Percentiles rank a stretch among this genome's conserved stretches.
Conservation (phyloP, 2,329 filamentous ascomycete genomes). For the Ophiognomonia clavigignenti-juglandacearum region DNA sequence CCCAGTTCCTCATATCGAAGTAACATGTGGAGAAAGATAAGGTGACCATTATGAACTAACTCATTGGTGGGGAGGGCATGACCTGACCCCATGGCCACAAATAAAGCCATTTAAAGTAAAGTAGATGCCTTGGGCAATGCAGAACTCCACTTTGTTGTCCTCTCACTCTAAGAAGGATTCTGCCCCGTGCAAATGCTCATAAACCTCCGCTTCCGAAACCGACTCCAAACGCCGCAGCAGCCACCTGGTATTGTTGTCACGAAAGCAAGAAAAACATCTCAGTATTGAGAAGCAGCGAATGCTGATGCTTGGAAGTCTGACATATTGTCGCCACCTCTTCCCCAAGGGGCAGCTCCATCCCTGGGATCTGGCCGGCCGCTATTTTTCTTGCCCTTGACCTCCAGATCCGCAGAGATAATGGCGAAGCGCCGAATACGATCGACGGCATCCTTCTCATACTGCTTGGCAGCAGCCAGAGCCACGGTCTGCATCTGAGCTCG, state of each 20-base stretch:
- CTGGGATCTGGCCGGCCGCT: background rate
- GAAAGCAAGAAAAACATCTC: background rate
- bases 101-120: too few relatives aligned
- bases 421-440: constrained; percentile 75
- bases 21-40: too few relatives aligned
- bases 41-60: too few relatives aligned
- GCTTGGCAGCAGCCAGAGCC: constrained; percentile 61
- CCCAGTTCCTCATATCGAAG: too few relatives aligned
- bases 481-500: constrained; percentile 66
- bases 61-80: too few relatives aligned
- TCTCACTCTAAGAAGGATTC: background rate
- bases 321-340: constrained; percentile 1
- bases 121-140: background rate
- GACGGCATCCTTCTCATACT: constrained; percentile 70
- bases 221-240: constrained; percentile 16
- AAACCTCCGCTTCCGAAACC: background rate
- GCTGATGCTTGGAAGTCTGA: background rate
- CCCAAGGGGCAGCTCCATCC: background rate
- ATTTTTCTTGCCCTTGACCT: constrained; percentile 45
- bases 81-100: too few relatives aligned
- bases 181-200: constrained; percentile 1
- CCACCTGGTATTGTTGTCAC: background rate
- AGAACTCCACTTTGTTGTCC: background rate
- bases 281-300: background rate
- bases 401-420: constrained; percentile 68